Evolutionary conservation across 805 yeast species (phyloP).

Genomic region (Martiniozyma abietophila): DNA sequence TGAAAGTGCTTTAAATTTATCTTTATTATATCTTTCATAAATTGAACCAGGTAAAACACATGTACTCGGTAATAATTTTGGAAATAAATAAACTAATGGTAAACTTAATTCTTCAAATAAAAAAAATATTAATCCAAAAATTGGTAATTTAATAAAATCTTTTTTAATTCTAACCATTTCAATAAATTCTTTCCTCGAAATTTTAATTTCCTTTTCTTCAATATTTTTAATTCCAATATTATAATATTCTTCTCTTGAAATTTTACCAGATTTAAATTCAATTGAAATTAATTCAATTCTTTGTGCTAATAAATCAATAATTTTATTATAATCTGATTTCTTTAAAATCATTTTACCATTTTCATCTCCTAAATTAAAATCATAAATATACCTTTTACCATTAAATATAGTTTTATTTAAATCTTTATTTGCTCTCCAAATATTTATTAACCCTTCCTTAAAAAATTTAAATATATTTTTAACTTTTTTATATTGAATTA

Average conservation of each 20-base stretch:
- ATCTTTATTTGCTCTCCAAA: constrained; percentile 37
- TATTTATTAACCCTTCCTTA: constrained; percentile 45
- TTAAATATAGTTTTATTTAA: constrained; percentile 22
- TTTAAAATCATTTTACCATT: constrained; percentile 15
- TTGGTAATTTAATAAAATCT: constrained; percentile 46
- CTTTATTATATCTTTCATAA: constrained; percentile 4
- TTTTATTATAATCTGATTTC: constrained; percentile 9
- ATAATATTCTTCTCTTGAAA: constrained; percentile 4
- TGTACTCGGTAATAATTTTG: constrained; percentile 52
- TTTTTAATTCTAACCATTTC: constrained; percentile 38
- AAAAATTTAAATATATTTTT: constrained; percentile 37
- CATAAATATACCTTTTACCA: constrained; percentile 21
- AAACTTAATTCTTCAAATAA: constrained; percentile 52
- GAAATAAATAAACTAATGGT: constrained; percentile 39
- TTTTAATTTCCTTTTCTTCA: constrained; percentile 15
- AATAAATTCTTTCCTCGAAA: constrained; percentile 38
- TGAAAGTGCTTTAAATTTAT: no score
- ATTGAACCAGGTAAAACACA: constrained; percentile 40
- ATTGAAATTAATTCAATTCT: constrained; percentile 18
- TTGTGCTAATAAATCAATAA: constrained; percentile 21
- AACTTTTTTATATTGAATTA: constrained; percentile 14
- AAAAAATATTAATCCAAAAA: constrained; percentile 46
- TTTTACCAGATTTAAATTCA: constrained; percentile 13
- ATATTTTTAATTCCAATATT: no score
- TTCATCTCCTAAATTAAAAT: constrained; percentile 20